phyloP scores from a whole-genome alignment of 78 protist species.

The Speleostelium caveatum region DNA sequence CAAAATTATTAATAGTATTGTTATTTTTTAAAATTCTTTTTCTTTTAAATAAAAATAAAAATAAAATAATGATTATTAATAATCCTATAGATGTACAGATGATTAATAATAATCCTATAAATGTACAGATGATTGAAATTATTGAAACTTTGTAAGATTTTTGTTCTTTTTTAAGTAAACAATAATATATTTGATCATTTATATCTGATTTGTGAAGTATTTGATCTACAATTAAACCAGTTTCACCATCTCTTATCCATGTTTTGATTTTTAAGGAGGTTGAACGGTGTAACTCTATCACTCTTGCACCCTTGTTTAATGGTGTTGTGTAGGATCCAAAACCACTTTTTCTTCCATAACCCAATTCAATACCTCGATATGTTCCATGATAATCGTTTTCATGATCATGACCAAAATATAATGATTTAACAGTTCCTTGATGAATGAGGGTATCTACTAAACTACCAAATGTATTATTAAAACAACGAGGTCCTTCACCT shows the following conservation, averaged over 20 bases:
- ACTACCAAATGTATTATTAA: neutral
- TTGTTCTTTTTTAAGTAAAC: too few species aligned
- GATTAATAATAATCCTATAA: too few species aligned
- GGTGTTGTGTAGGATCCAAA: slow-evolving; percentile 17
- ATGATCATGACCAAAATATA: slow-evolving; percentile 63
- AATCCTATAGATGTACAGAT: too few species aligned
- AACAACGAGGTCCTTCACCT: slow-evolving; percentile 30
- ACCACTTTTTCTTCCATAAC: slow-evolving; percentile 57
- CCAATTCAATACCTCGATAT: slow-evolving; percentile 20
- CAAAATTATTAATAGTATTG: too few species aligned
- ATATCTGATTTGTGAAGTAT: too few species aligned
- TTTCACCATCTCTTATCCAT: slow-evolving; percentile 52
- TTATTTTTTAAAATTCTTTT: too few species aligned
- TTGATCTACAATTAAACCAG: too few species aligned
- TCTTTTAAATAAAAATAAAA: too few species aligned
- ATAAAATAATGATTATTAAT: too few species aligned
- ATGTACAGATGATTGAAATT: too few species aligned
- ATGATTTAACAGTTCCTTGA: neutral
- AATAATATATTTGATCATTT: too few species aligned
- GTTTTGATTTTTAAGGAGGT: neutral
- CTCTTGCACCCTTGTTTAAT: slow-evolving; percentile 21
- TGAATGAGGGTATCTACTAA: slow-evolving; percentile 25
- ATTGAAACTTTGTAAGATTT: too few species aligned
- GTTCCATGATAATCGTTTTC: slow-evolving; percentile 32
- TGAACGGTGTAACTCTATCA: neutral